Evolutionary conservation across 1,284 basidiomycete genomes (phyloP).

Genomic region (Amylostereum areolatum): DNA sequence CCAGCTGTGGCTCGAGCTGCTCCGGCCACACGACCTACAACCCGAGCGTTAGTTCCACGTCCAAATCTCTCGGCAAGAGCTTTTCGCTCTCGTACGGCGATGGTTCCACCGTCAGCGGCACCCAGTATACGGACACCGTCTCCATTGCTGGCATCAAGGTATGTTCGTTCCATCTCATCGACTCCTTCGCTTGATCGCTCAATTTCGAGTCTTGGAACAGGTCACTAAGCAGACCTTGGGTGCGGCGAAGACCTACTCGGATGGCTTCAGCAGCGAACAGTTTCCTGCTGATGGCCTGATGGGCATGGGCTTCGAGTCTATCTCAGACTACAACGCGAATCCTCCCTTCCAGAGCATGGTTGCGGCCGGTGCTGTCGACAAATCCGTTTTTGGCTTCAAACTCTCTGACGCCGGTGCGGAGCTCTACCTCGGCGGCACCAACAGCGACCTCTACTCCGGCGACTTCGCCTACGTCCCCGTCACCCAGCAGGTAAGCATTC

Average conservation of each 20-base stretch:
- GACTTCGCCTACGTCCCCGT: slow-evolving; percentile 18
- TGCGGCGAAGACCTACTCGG: slow-evolving; percentile 16
- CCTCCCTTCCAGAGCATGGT: slow-evolving; percentile 21
- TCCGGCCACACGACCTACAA: slow-evolving; percentile 28
- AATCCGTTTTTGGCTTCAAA: slow-evolving; percentile 9
- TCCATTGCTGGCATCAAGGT: slow-evolving; percentile 21
- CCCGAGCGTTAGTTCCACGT: slow-evolving; percentile 24
- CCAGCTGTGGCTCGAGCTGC: slow-evolving; percentile 23
- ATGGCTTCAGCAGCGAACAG: slow-evolving; percentile 8
- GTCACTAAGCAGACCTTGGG: slow-evolving; percentile 16
- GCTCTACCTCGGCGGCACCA: slow-evolving; percentile 35
- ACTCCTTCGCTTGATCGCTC: too few species aligned
- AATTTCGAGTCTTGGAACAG: too few species aligned
- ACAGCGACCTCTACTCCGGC: slow-evolving; percentile 14
- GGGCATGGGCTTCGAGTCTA: slow-evolving; percentile 23
- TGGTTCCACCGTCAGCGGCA: slow-evolving; percentile 25
- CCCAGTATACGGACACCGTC: slow-evolving; percentile 30
- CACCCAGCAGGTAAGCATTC: slow-evolving; percentile 6
- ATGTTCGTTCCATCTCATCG: too few species aligned
- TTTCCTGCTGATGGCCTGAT: slow-evolving; percentile 26
- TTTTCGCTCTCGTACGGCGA: slow-evolving; percentile 29
- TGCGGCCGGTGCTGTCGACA: slow-evolving; percentile 14
- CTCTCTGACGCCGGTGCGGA: slow-evolving; percentile 17
- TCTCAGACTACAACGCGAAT: slow-evolving; percentile 15
- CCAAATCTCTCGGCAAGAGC: slow-evolving; percentile 17